Base-by-base conservation (phyloP, 2,329 filamentous ascomycete species). In the Gyromitra esculenta region DNA sequence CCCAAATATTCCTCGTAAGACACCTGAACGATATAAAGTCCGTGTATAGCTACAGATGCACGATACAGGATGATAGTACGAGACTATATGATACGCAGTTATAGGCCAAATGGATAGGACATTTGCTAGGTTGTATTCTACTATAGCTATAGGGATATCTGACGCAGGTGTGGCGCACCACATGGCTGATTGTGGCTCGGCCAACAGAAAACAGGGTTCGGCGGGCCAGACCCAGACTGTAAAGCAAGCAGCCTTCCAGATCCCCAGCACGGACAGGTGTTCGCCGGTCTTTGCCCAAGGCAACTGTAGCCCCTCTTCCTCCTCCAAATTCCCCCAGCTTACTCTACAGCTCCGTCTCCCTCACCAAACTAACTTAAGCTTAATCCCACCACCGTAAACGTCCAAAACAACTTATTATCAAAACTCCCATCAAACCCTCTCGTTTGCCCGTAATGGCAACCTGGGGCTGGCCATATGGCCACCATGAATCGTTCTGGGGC, bases 401-500 rank as follows among this genome's bases (percentile, higher is more conserved):
- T 35, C 18, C 2, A 5, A 35, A 64, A 64, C 41, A 66, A 15
- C 35, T 5, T 35, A 50, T 54, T 62, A 31, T 25, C 41, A 21
- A 52, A 43, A 35, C 8, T 31, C 45, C 18, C 35, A 39, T 45
- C 37, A 18, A 65, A 65, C 9, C 21, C 9, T 52, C 4, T 52
- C 4, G 18, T 70, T 31, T 9, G 48, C 37, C 21, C 41, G 9
- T n/a, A 18, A 73, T 73, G 70, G 50, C 62, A 7, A 41, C 35
- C n/a, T 25, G 70, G 15, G 43, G 72, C n/a, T 75, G 72, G 72
- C 50, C 71, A 0, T 69, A 74, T 59, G 75, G 71, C 31, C 70
- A 37, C n/a, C 59, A 69, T 25, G 63, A 63, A 50, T 65, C 75
- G n/a, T 54, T 60, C 13, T 77, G 75, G 75, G 75, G 69, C 9